Evolutionary conservation across 139 green algal species (phyloP).

Genomic region (Volvox reticuliferus): DNA sequence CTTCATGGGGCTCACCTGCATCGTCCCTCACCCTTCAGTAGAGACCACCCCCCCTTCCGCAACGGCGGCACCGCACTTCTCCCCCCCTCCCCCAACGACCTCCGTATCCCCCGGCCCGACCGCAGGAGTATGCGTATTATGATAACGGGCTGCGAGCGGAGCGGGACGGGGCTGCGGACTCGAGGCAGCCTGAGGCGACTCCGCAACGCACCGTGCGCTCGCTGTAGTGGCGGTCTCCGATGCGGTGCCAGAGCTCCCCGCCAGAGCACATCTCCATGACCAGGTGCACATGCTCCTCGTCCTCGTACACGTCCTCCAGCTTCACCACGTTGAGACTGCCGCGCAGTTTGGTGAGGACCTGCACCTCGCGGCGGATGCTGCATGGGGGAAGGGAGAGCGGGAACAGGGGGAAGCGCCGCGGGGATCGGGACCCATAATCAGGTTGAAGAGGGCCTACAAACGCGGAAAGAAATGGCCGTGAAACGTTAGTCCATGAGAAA

Average conservation of each 20-base stretch:
- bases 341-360: conserved; percentile 74
- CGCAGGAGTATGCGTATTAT: neutral
- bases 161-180: too few species aligned
- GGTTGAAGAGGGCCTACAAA: too few species aligned
- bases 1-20: too few species aligned
- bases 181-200: too few species aligned
- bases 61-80: neutral
- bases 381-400: neutral
- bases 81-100: too few species aligned
- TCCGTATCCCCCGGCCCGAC: neutral
- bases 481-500: too few species aligned
- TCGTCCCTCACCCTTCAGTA: too few species aligned
- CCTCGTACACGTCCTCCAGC: conserved; percentile 83
- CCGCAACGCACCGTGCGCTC: conserved; percentile 61
- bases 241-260: conserved; percentile 84
- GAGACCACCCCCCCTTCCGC: too few species aligned
- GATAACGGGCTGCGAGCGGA: too few species aligned
- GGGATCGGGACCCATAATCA: too few species aligned
- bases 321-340: conserved; percentile 85
- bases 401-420: neutral
- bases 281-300: conserved; percentile 83
- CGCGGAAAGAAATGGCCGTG: too few species aligned
- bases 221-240: conserved; percentile 71
- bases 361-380: conserved; percentile 71
- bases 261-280: conserved; percentile 89